phyloP scores from a whole-genome alignment of 371 early-diverging fungal genomes.

The Mucor velutinosus region DNA sequence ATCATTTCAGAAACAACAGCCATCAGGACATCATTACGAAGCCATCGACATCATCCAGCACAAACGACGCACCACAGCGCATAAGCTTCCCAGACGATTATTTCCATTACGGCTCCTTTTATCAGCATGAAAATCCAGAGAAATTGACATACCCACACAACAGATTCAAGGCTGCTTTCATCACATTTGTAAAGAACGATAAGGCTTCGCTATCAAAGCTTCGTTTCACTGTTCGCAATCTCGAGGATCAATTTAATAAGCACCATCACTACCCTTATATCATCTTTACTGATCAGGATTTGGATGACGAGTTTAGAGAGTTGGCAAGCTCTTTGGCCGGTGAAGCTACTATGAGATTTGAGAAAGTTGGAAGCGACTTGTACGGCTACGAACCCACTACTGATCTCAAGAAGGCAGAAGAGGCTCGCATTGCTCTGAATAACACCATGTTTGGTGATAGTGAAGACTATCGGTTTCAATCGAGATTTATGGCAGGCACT shows the following conservation, averaged over 20 bases:
- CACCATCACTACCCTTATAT: conserved; percentile 43
- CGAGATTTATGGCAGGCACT: conserved; percentile 47
- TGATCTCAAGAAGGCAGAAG: conserved; percentile 30
- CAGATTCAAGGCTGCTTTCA: conserved; percentile 42
- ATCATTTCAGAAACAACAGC: not conserved
- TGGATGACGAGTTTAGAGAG: conserved; percentile 40
- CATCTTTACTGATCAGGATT: conserved; percentile 38
- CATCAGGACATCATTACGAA: not conserved
- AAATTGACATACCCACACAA: conserved; percentile 32
- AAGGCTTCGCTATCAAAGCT: conserved; percentile 30
- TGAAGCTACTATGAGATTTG: conserved; percentile 28
- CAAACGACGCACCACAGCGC: not conserved
- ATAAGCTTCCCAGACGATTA: conserved; percentile 11
- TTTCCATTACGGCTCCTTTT: conserved; percentile 11
- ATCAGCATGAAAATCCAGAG: conserved; percentile 26
- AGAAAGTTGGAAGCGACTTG: conserved; percentile 24
- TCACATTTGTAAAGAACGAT: conserved; percentile 44
- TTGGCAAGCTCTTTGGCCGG: conserved; percentile 24
- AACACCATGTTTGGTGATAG: conserved; percentile 43
- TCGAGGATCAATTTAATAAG: conserved; percentile 44
- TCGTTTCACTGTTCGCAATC: conserved; percentile 37
- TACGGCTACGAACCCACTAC: conserved; percentile 36
- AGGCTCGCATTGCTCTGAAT: conserved; percentile 32
- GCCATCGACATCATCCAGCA: not conserved
- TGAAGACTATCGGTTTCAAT: conserved; percentile 45